Evolutionary conservation across 306 rosid genomes (phyloP).

Genomic region (Quercus agrifolia): DNA sequence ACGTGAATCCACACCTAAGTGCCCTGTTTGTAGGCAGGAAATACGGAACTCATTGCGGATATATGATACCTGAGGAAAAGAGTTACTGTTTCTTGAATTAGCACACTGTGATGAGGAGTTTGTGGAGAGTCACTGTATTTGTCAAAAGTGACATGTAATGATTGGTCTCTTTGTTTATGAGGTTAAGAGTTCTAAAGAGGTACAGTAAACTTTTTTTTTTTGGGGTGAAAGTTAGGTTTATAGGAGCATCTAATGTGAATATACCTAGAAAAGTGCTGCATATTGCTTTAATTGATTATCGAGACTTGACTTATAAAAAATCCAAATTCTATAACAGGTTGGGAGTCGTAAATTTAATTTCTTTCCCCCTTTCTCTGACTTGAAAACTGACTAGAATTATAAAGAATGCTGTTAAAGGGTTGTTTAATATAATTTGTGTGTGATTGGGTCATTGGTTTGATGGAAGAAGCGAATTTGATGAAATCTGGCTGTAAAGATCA

Average conservation of each 20-base stretch:
- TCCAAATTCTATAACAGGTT: not conserved
- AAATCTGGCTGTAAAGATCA: not conserved
- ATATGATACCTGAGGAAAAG: constrained; percentile 47
- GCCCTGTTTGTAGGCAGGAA: constrained; percentile 89
- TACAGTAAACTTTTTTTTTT: not conserved
- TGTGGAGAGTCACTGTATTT: not conserved
- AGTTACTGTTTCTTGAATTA: constrained; percentile 1
- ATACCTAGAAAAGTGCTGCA: not conserved
- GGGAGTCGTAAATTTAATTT: not conserved
- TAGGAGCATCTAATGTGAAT: not conserved
- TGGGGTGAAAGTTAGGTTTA: not conserved
- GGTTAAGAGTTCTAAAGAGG: not conserved
- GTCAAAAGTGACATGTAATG: not conserved
- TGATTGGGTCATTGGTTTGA: not conserved
- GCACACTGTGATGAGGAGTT: not conserved
- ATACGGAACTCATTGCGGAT: constrained; percentile 65
- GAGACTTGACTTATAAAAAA: not conserved
- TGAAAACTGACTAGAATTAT: not conserved
- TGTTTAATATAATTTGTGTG: not conserved
- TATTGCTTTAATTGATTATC: not conserved
- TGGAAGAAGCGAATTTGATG: not conserved
- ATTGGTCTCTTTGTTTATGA: not conserved
- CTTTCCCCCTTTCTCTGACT: not conserved
- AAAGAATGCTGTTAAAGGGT: not conserved
- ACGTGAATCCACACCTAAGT: constrained; percentile 62